Conservation (phyloP, 1,284 basidiomycete species). For the Sanguinoderma infundibulare region DNA sequence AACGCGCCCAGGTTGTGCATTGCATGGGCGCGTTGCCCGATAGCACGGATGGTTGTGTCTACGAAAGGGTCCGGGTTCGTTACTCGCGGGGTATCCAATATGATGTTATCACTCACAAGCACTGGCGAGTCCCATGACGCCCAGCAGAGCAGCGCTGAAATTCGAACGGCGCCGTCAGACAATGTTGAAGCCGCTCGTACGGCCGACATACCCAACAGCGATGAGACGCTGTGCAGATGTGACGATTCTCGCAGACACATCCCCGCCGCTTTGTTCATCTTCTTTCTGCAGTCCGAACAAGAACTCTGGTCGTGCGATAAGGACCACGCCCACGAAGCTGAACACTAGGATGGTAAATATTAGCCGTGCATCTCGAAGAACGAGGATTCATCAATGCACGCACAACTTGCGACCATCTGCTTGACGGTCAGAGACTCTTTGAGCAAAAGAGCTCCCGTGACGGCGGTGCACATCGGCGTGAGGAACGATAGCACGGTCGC, state of each 20-base stretch:
- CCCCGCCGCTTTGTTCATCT: conserved; percentile 2
- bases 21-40: conserved; percentile 74
- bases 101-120: conserved; percentile 48
- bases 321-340: conserved; percentile 52
- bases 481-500: conserved; percentile 79
- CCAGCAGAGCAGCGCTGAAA: conserved; percentile 55
- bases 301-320: conserved; percentile 47
- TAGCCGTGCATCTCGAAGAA: background rate
- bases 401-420: conserved; percentile 67
- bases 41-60: conserved; percentile 71
- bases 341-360: conserved; percentile 30
- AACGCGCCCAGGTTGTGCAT: conserved; percentile 74
- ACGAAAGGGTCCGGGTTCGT: background rate
- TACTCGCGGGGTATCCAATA: no score
- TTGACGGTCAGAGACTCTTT: conserved; percentile 63
- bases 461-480: conserved; percentile 65
- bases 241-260: background rate
- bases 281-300: conserved; percentile 31
- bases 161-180: background rate
- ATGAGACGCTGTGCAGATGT: conserved; percentile 39
- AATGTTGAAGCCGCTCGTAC: background rate
- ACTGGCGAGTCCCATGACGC: conserved; percentile 62
- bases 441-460: conserved; percentile 70
- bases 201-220: conserved; percentile 37
- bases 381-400: conserved; percentile 36